Conservation (phyloP, 805 yeast species). For the Blastobotrys peoriensis region DNA sequence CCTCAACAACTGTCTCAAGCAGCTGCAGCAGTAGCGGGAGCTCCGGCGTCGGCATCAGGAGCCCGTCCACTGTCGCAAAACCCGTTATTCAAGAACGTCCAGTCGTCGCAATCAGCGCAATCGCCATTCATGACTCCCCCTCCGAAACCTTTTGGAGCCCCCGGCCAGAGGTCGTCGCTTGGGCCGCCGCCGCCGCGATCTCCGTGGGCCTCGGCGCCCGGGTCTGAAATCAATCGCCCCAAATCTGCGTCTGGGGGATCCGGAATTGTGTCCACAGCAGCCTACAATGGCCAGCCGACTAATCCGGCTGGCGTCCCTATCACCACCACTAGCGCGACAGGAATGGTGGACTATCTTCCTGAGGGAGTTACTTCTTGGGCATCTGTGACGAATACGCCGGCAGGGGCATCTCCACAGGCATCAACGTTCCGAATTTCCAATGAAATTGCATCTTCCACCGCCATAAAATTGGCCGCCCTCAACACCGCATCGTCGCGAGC, state of each 20-base stretch:
- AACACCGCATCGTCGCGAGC: constrained; percentile 48
- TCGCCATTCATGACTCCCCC: constrained; percentile 17
- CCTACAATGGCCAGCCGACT: background rate
- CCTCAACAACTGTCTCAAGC: constrained; percentile 9
- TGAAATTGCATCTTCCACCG: constrained; percentile 32
- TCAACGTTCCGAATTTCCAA: constrained; percentile 18
- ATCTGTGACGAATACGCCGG: constrained; percentile 26
- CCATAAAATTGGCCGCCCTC: constrained; percentile 60
- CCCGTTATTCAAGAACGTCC: background rate
- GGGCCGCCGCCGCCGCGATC: constrained; percentile 2
- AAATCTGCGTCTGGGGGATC: constrained; percentile 22
- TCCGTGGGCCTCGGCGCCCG: constrained; percentile 1
- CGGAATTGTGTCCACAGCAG: background rate
- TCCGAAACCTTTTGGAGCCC: constrained; percentile 6
- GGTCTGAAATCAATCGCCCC: constrained; percentile 24
- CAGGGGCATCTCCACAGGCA: constrained; percentile 9
- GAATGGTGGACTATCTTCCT: constrained; percentile 11
- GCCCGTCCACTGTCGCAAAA: background rate
- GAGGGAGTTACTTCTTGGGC: constrained; percentile 25
- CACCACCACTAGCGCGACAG: too few species aligned
- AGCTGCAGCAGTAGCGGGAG: constrained; percentile 8
- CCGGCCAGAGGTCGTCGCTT: background rate
- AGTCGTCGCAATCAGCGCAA: background rate
- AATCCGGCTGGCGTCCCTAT: background rate
- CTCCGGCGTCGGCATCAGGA: constrained; percentile 1